Percentiles rank a stretch among this genome's conserved stretches.
phyloP scores from a whole-genome alignment of 2,329 filamentous ascomycete species.

The Chalara sp. region DNA sequence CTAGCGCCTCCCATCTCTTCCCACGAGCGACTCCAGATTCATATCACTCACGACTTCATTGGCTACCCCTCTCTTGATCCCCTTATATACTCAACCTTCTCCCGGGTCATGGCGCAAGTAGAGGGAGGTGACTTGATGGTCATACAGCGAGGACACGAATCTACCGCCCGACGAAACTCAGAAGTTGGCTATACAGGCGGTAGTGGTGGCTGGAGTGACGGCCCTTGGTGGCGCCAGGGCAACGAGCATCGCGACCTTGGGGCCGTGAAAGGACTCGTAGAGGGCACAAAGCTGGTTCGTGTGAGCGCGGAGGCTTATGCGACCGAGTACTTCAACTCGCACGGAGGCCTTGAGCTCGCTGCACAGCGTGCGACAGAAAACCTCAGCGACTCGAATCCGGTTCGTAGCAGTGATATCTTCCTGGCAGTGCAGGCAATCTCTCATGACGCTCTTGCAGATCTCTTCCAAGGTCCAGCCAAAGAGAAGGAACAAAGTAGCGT shows the following conservation, averaged over 20 bases:
- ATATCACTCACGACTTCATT: constrained; percentile 92
- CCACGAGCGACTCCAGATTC: constrained; percentile 93
- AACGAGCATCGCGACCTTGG: constrained; percentile 69
- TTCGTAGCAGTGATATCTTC: constrained; percentile 91
- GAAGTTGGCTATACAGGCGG: constrained; percentile 50
- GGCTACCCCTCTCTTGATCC: constrained; percentile 93
- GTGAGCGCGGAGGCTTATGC: constrained; percentile 86
- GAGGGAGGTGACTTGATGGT: constrained; percentile 94
- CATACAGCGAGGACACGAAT: constrained; percentile 87
- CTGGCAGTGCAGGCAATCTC: constrained; percentile 85
- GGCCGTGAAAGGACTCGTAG: constrained; percentile 69
- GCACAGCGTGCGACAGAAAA: constrained; percentile 73
- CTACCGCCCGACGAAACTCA: constrained; percentile 59
- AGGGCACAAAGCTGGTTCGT: constrained; percentile 85
- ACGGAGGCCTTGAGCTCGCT: constrained; percentile 74
- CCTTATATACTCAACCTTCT: constrained; percentile 85
- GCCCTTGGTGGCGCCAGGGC: constrained; percentile 87
- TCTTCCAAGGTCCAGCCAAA: constrained; percentile 59
- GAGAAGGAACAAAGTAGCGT: constrained; percentile 48
- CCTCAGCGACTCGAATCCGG: constrained; percentile 78
- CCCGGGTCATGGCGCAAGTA: constrained; percentile 96
- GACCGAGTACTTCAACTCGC: constrained; percentile 70
- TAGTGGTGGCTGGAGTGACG: constrained; percentile 76
- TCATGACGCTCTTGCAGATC: constrained; percentile 52
- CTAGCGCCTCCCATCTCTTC: constrained; percentile 94